These are phyloP conservation scores for Paraphaeosphaeria sporulosa DNA, from an alignment of 2,329 filamentous ascomycete genomes.

Conservation along the genomic window DNA sequence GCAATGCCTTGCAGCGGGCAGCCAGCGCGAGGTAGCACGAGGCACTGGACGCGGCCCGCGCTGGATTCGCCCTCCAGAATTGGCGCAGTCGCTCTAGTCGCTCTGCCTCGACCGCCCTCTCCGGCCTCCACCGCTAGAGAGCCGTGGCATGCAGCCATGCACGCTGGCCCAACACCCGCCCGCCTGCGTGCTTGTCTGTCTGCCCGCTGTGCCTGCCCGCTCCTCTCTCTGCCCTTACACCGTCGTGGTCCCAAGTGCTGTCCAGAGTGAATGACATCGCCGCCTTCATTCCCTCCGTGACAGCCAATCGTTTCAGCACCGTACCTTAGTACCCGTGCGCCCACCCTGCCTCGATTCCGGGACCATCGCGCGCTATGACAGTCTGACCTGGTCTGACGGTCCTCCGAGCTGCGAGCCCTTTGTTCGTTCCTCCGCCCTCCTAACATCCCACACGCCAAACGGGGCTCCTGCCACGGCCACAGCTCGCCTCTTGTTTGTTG, in stretches of 20 bases:
- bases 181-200: slow-evolving; percentile 17
- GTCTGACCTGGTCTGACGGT: slow-evolving; percentile 50
- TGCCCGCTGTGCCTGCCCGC: background rate
- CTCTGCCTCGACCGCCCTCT: slow-evolving; percentile 46
- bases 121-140: slow-evolving; percentile 39
- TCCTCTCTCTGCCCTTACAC: slow-evolving; percentile 9
- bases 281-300: slow-evolving; percentile 43
- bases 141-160: slow-evolving; percentile 29
- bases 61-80: slow-evolving; percentile 38
- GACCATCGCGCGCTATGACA: slow-evolving; percentile 50
- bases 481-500: slow-evolving; percentile 30
- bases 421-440: slow-evolving; percentile 36
- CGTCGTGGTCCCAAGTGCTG: background rate
- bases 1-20: slow-evolving; percentile 43
- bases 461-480: slow-evolving; percentile 35
- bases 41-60: slow-evolving; percentile 40
- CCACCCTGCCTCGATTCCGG: slow-evolving; percentile 44
- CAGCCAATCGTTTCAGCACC: slow-evolving; percentile 51
- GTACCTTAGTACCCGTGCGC: slow-evolving; percentile 48
- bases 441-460: slow-evolving; percentile 30
- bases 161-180: slow-evolving; percentile 41
- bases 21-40: slow-evolving; percentile 40
- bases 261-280: slow-evolving; percentile 18
- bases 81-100: slow-evolving; percentile 39
- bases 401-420: slow-evolving; percentile 42